Percentiles rank a stretch among this genome's conserved stretches.
phyloP scores from a whole-genome alignment of 1,284 basidiomycete species.

The Golubevia sp. region DNA sequence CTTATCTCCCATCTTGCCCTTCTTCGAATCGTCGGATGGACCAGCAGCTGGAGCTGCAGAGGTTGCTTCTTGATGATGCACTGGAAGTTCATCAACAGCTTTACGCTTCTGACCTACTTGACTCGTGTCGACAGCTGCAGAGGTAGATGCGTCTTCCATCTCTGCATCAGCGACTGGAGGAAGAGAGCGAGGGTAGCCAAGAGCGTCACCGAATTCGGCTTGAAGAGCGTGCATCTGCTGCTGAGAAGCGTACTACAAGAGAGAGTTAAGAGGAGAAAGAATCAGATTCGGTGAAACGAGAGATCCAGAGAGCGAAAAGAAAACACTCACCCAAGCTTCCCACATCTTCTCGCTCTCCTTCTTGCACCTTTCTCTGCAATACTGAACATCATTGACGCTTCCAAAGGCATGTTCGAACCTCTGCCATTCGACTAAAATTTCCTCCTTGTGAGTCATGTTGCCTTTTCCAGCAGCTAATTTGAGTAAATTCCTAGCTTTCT shows the following conservation, averaged over 20 bases:
- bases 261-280: not conserved
- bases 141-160: constrained; percentile 2
- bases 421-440: constrained; percentile 36
- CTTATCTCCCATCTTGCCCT: constrained; percentile 9
- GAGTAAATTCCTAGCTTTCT: constrained; percentile 35
- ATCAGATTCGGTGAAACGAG: constrained; percentile 11
- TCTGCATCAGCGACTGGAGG: not conserved
- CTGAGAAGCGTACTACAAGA: constrained; percentile 10
- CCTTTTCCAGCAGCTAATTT: constrained; percentile 21
- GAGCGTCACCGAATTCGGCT: not conserved
- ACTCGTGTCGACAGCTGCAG: not conserved
- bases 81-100: not conserved
- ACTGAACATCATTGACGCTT: constrained; percentile 32
- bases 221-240: not conserved
- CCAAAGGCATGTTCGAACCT: constrained; percentile 50
- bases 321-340: constrained; percentile 32
- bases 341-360: constrained; percentile 29
- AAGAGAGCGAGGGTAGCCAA: not conserved
- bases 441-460: constrained; percentile 5
- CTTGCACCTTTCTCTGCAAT: constrained; percentile 26
- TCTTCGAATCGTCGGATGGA: constrained; percentile 3
- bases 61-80: not conserved
- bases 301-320: not conserved
- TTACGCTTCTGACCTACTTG: not conserved
- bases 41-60: constrained; percentile 10